Evolutionary conservation across 176 grass and related monocot genomes (phyloP), one percentile per base, ranked within the genome.

Genomic region (Zea luxurians): DNA sequence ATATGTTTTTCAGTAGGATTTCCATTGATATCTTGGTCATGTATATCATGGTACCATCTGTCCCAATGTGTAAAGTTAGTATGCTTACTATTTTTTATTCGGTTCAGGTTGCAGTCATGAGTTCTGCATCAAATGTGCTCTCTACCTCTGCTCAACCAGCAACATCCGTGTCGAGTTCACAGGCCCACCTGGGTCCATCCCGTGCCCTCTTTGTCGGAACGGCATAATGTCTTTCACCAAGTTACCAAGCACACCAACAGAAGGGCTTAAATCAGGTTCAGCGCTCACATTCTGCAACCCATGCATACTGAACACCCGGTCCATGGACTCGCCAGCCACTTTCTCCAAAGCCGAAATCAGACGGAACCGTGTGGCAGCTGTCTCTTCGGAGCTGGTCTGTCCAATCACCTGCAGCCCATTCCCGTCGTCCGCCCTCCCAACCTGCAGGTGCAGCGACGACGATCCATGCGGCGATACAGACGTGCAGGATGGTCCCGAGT

Each of bases 111-210:
- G 96, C 69, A 79, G 86, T 20, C 96, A 99, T 87, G 89, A 95
- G 74, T 87, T 99, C 53, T 99, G 96, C 75, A 89, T 95, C 59
- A 94, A 89, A 75, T 99, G 96, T 13, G 96, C 92, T 68, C 88
- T 99, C 27, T 95, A 89, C 78, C 92, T 99, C 75, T 95, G 92
- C 81, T 94, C 96, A 34, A 93, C 96, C 4, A 95, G 89, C 88
- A 95, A 80, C 47, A 82, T 86, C 63, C 86, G 66, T 63, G 82
- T 83, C 5, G 83, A 88, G 78, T 86, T 87, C 62, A 74, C 80
- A 44, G 90, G 90, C 38, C 89, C 89, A 60, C 62, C 92, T 54
- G 96, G 96, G 15, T 99, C 96, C 2, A 99, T 99, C 46, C 92
- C 96, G 8, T 99, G 96, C 73, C 96, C 96, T 61, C 88, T 99